Percentiles rank a stretch among this genome's conserved stretches.
phyloP scores from a whole-genome alignment of 345 rosid genomes.

The Corymbia maculata region DNA sequence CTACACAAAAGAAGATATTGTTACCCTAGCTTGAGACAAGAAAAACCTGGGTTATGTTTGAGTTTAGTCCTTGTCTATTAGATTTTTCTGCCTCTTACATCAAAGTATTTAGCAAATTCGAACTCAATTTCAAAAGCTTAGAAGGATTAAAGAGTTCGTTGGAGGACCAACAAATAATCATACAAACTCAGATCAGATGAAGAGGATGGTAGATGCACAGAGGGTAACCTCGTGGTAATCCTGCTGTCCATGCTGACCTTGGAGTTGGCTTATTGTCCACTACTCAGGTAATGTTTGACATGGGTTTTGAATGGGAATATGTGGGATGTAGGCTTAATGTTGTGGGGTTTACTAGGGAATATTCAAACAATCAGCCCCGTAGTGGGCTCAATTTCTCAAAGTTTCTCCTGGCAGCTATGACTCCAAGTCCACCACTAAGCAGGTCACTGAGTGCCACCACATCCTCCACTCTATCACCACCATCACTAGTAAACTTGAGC shows the following conservation, averaged over 20 bases:
- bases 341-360: not conserved
- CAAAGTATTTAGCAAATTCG: not conserved
- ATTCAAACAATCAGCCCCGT: not conserved
- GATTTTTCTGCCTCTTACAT: not conserved
- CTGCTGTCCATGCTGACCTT: not conserved
- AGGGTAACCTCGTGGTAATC: not conserved
- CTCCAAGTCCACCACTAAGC: slow-evolving; percentile 85
- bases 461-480: slow-evolving; percentile 56
- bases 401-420: slow-evolving; percentile 47
- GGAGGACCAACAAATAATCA: not conserved
- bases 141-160: not conserved
- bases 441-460: slow-evolving; percentile 43
- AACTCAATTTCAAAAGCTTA: not conserved
- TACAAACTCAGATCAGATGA: not conserved
- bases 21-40: not conserved
- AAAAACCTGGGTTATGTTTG: not conserved
- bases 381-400: not conserved
- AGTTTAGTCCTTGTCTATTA: not conserved
- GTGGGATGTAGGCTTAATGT: not conserved
- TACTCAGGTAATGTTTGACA: not conserved
- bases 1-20: not conserved
- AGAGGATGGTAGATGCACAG: not conserved
- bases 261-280: not conserved
- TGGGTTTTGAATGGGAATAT: not conserved
- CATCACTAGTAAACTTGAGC: slow-evolving; percentile 47